These are phyloP conservation scores for Fusarium sp. DNA, from an alignment of 2,329 filamentous ascomycete species.

Conservation along the genomic window DNA sequence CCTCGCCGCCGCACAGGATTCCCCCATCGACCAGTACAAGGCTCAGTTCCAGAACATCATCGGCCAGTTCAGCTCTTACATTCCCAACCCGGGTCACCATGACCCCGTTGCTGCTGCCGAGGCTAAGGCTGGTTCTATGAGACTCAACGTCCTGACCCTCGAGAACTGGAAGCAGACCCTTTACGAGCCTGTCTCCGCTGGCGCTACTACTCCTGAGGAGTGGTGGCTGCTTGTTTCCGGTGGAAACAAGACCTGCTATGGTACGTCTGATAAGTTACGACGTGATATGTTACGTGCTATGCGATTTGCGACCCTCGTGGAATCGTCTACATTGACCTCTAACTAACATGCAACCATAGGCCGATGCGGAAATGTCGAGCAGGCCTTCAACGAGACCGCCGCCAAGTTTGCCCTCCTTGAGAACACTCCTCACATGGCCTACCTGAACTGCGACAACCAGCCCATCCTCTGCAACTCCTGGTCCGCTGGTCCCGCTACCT, in stretches of 20 bases:
- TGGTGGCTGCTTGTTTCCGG: constrained; percentile 84
- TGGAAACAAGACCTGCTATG: constrained; percentile 83
- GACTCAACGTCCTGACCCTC: constrained; percentile 71
- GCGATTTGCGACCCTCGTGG: neutral
- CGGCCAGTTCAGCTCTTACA: constrained; percentile 69
- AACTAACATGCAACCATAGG: constrained; percentile 60
- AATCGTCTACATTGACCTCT: constrained; percentile 4
- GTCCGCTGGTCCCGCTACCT: constrained; percentile 73
- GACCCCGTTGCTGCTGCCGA: constrained; percentile 60
- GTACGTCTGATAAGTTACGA: constrained; percentile 56
- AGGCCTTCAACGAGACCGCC: constrained; percentile 77
- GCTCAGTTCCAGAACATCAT: constrained; percentile 76
- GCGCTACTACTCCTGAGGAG: constrained; percentile 75
- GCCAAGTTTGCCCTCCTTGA: constrained; percentile 73
- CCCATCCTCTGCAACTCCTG: constrained; percentile 82
- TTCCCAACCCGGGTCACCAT: constrained; percentile 64
- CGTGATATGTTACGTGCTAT: neutral
- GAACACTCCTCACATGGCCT: constrained; percentile 75
- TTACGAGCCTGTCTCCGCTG: constrained; percentile 72
- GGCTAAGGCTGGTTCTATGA: constrained; percentile 58
- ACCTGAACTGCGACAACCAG: constrained; percentile 82
- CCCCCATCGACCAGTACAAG: constrained; percentile 70
- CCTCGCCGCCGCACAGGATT: constrained; percentile 67
- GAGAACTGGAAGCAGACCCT: constrained; percentile 80
- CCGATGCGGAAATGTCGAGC: constrained; percentile 74